These are phyloP conservation scores for Colletotrichum eremochloae DNA, from an alignment of 2,329 filamentous ascomycete genomes.

Conservation along the genomic window DNA sequence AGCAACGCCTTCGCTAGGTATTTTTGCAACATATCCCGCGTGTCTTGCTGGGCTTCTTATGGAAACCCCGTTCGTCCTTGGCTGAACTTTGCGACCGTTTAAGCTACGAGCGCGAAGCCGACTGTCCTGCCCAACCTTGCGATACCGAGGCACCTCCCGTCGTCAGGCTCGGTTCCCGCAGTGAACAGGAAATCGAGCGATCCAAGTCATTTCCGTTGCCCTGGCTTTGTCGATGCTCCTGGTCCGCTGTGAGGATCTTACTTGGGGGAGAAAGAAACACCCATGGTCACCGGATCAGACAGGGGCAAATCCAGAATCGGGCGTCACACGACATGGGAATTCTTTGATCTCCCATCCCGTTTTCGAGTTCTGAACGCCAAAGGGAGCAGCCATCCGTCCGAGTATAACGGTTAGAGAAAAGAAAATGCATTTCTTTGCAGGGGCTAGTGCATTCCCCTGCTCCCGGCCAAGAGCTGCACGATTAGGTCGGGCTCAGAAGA, in stretches of 20 bases:
- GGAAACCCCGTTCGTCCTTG: background rate
- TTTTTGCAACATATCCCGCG: background rate
- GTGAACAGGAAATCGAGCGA: background rate
- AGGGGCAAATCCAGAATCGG: background rate
- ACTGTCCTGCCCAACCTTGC: background rate
- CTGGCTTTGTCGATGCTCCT: background rate
- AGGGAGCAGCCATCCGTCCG: background rate
- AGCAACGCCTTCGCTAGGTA: background rate
- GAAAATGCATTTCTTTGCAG: constrained; percentile 8
- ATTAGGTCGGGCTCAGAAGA: background rate
- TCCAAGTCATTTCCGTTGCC: background rate
- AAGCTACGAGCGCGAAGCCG: background rate
- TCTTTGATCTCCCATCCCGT: background rate
- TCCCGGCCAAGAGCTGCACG: constrained; percentile 32
- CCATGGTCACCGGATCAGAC: background rate
- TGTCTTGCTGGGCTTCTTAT: background rate
- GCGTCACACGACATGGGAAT: constrained; percentile 7
- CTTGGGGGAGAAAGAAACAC: background rate
- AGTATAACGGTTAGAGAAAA: background rate
- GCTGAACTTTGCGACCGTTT: no score
- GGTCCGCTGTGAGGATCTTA: background rate
- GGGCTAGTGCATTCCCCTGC: constrained; percentile 18
- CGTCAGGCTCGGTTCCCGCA: background rate
- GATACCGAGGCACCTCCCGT: background rate
- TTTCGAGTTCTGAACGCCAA: background rate